These are phyloP conservation scores for Metarhizium guizhouense DNA, from an alignment of 2,329 filamentous ascomycete genomes.

Conservation along the genomic window DNA sequence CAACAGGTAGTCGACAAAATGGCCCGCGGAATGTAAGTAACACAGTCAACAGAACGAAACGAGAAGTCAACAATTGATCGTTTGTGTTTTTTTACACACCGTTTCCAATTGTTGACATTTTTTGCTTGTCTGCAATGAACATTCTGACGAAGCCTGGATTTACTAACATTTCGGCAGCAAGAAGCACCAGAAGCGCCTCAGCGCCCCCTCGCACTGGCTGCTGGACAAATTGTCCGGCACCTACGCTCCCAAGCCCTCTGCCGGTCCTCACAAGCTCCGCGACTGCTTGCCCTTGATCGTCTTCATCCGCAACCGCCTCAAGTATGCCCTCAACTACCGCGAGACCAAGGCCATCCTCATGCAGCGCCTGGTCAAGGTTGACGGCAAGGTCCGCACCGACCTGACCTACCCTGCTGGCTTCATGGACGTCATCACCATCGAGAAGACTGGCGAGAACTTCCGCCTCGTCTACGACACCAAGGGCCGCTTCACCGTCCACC, in stretches of 20 bases:
- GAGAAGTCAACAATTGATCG: not conserved
- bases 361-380: constrained; percentile 99
- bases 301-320: constrained; percentile 94
- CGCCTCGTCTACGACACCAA: constrained; percentile 99
- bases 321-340: constrained; percentile 98
- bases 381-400: constrained; percentile 99
- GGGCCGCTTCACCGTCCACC: constrained; percentile 99
- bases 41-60: not conserved
- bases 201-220: constrained; percentile 98
- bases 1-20: constrained; percentile 41
- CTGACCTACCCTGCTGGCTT: constrained; percentile 94
- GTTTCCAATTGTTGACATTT: not conserved
- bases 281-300: constrained; percentile 98
- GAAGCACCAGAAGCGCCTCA: constrained; percentile 99
- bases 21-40: constrained; percentile 55
- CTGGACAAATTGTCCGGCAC: constrained; percentile 97
- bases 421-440: constrained; percentile 99
- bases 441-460: constrained; percentile 99
- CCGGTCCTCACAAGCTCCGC: constrained; percentile 97
- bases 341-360: constrained; percentile 97
- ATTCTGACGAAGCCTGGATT: not conserved
- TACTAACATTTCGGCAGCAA: constrained; percentile 48
- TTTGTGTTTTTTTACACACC: not conserved
- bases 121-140: not conserved
- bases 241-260: constrained; percentile 61